A percentile compares a stretch with the other conserved stretches of the same genome.
Evolutionary conservation across 164 flowering plant species (phyloP).

Genomic region (Annona squamosa): DNA sequence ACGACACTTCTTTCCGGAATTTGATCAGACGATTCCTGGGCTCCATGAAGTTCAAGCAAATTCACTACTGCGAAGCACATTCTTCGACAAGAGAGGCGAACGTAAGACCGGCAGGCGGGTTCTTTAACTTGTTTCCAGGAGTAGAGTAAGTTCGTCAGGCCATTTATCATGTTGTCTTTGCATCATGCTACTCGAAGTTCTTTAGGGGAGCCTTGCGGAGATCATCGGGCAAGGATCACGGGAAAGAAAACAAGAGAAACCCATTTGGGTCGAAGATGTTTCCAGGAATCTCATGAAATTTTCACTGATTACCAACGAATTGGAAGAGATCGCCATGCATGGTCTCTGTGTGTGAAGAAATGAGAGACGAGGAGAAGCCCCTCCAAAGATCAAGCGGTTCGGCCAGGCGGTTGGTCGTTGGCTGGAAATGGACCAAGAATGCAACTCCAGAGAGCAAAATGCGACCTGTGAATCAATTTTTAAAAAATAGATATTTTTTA

Average conservation of each 20-base stretch:
- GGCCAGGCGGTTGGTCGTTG: too few relatives aligned
- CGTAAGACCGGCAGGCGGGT: neutral
- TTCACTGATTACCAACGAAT: neutral
- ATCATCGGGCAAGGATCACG: neutral
- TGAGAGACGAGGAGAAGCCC: neutral
- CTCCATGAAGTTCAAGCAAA: neutral
- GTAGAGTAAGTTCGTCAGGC: neutral
- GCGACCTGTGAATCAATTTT: too few relatives aligned
- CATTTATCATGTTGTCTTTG: neutral
- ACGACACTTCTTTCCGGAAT: slow-evolving; percentile 34
- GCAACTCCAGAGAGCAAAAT: too few relatives aligned
- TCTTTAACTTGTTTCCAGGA: neutral
- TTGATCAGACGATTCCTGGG: slow-evolving; percentile 30
- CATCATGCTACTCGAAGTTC: neutral
- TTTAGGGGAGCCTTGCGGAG: neutral
- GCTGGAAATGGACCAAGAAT: too few relatives aligned
- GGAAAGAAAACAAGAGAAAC: neutral
- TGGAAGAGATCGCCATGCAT: neutral
- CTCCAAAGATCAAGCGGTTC: too few relatives aligned
- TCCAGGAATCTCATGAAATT: too few relatives aligned
- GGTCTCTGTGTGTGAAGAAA: neutral
- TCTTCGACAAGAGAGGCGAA: neutral
- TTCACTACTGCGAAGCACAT: neutral
- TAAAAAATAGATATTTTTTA: too few relatives aligned
- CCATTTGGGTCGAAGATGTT: neutral